Conservation (phyloP, 1,284 basidiomycete species). For the Cryptococcus sp. region DNA sequence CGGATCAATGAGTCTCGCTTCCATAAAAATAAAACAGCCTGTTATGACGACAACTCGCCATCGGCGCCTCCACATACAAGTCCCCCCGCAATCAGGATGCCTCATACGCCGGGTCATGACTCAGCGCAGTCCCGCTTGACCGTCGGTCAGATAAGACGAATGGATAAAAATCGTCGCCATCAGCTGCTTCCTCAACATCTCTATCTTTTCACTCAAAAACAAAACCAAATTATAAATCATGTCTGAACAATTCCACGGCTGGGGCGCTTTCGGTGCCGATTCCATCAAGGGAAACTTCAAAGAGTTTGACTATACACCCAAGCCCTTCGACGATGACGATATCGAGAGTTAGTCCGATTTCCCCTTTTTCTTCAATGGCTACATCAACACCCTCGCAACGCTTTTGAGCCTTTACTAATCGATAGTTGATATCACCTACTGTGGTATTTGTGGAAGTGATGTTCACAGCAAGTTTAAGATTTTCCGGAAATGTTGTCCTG, state of each 20-base stretch:
- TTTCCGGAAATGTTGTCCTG: too few relatives aligned
- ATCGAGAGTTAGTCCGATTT: slow-evolving; percentile 41
- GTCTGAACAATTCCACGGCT: slow-evolving; percentile 24
- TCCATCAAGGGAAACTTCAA: slow-evolving; percentile 39
- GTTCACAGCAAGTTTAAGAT: too few relatives aligned
- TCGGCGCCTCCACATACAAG: too few relatives aligned
- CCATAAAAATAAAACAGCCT: too few relatives aligned
- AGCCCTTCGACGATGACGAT: slow-evolving; percentile 42
- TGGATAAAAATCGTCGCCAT: neutral
- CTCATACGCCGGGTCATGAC: too few relatives aligned
- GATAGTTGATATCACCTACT: slow-evolving; percentile 33
- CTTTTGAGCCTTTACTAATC: slow-evolving; percentile 1
- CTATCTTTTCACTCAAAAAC: neutral
- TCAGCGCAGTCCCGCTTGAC: too few relatives aligned
- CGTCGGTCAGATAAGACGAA: too few relatives aligned
- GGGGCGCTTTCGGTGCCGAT: slow-evolving; percentile 34
- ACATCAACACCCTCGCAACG: too few relatives aligned
- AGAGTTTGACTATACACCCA: slow-evolving; percentile 33
- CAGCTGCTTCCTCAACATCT: neutral
- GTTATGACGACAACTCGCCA: too few relatives aligned
- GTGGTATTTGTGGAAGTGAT: slow-evolving; percentile 28
- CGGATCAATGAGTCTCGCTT: too few relatives aligned
- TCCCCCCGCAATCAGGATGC: too few relatives aligned
- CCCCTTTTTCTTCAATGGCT: neutral
- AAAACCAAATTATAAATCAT: neutral